phyloP scores from a whole-genome alignment of 768 basidiomycete species.

The Leccinum aurantiacum region DNA sequence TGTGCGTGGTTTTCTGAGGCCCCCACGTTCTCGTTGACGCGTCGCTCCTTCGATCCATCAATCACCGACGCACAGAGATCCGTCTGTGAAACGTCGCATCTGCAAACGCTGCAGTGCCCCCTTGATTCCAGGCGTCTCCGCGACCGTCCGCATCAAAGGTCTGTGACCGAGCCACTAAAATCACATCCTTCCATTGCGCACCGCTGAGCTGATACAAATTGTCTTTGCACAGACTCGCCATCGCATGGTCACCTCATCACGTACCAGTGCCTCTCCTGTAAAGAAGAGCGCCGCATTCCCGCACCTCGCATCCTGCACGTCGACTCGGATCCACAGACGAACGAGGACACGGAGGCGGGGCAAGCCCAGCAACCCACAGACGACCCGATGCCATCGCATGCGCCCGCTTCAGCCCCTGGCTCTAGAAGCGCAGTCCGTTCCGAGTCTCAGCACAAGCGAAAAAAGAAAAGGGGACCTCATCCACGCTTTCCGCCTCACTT shows the following conservation, averaged over 20 bases:
- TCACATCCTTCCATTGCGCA: not conserved
- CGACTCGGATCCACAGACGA: not conserved
- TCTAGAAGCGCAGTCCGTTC: not conserved
- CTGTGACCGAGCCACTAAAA: constrained; percentile 14
- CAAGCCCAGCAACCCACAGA: not conserved
- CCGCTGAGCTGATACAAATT: constrained; percentile 17
- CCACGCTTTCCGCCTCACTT: constrained; percentile 60
- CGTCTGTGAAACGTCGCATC: constrained; percentile 75
- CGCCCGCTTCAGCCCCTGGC: not conserved
- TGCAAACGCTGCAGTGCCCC: constrained; percentile 68
- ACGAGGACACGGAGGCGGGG: not conserved
- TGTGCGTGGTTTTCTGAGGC: constrained; percentile 53
- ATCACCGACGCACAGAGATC: constrained; percentile 56
- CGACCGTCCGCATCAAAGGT: constrained; percentile 67
- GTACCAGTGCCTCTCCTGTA: constrained; percentile 61
- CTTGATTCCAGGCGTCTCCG: constrained; percentile 67
- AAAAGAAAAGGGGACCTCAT: constrained; percentile 19
- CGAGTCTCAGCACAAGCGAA: constrained; percentile 8
- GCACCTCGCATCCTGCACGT: constrained; percentile 48
- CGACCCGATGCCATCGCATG: not conserved
- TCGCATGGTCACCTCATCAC: constrained; percentile 55
- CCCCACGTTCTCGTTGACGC: not conserved
- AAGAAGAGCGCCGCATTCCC: constrained; percentile 61
- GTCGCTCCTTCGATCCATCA: not conserved
- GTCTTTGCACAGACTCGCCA: constrained; percentile 35